A percentile compares a stretch with the other conserved stretches of the same genome.
phyloP scores from a whole-genome alignment of 2,329 filamentous ascomycete species.

The Botryotinia calthae region DNA sequence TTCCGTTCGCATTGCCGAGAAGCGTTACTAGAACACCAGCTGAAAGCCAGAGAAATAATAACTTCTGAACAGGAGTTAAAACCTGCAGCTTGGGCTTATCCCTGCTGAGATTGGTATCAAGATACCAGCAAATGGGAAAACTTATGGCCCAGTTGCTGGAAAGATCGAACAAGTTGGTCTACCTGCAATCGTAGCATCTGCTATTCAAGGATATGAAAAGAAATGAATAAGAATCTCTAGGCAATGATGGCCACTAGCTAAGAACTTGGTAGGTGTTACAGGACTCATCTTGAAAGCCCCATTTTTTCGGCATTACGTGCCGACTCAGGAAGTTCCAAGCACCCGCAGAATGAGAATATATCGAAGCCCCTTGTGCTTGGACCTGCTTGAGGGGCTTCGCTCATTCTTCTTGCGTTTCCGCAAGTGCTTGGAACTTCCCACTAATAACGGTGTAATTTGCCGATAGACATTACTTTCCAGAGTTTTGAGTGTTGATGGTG shows the following conservation, averaged over 20 bases:
- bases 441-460: too few species aligned
- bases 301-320: neutral
- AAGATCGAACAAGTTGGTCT: neutral
- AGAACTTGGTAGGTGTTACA: neutral
- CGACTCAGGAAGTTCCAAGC: neutral
- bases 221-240: too few species aligned
- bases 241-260: too few species aligned
- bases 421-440: neutral
- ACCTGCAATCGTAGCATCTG: too few species aligned
- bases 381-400: neutral
- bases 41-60: conserved; percentile 72
- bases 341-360: neutral
- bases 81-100: neutral
- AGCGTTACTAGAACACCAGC: conserved; percentile 71
- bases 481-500: conserved; percentile 63
- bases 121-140: neutral
- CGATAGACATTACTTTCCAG: neutral
- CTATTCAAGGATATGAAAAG: too few species aligned
- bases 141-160: neutral
- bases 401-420: neutral
- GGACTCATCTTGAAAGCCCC: neutral
- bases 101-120: too few species aligned
- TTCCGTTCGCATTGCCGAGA: conserved; percentile 67
- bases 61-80: conserved; percentile 44
- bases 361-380: neutral